Percentiles rank a stretch among this genome's conserved stretches.
Conservation (phyloP, 192 early-diverging fungal genomes). For the Coemansia sp. region DNA sequence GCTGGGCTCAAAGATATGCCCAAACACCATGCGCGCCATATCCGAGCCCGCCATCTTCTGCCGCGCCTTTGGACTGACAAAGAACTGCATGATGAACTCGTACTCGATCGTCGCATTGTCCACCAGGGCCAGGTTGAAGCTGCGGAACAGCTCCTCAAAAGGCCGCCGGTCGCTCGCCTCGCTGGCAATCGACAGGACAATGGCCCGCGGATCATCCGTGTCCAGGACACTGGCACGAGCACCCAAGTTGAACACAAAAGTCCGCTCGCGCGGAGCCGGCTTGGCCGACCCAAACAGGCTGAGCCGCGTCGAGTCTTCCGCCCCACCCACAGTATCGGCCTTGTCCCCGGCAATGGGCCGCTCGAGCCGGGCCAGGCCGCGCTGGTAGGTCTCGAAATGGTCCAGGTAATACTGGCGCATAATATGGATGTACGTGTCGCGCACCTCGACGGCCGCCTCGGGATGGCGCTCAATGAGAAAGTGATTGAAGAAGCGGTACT, state of each 20-base stretch:
- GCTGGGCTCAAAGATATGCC: constrained; percentile 80
- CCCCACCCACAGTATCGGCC: constrained; percentile 74
- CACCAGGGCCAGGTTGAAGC: constrained; percentile 81
- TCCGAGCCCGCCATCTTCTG: constrained; percentile 56
- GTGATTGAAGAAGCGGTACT: constrained; percentile 86
- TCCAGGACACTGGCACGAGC: constrained; percentile 73
- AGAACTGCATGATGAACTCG: constrained; percentile 87
- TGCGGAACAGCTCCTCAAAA: constrained; percentile 88
- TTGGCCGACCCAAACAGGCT: constrained; percentile 67
- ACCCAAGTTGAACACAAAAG: constrained; percentile 79
- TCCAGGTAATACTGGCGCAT: constrained; percentile 81
- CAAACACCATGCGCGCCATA: constrained; percentile 63
- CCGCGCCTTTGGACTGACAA: constrained; percentile 60
- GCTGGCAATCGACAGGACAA: constrained; percentile 54
- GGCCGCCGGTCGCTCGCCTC: constrained; percentile 45
- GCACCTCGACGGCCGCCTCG: constrained; percentile 83
- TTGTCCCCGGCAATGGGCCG: constrained; percentile 73
- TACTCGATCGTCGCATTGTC: constrained; percentile 97
- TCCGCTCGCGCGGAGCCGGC: constrained; percentile 66
- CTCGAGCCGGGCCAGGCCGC: constrained; percentile 70
- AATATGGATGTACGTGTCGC: constrained; percentile 77
- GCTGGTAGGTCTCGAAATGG: constrained; percentile 86
- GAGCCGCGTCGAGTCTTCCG: constrained; percentile 76
- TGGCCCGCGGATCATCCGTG: constrained; percentile 74
- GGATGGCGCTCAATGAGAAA: constrained; percentile 85